These are phyloP conservation scores for Boletus patriciae DNA, from an alignment of 768 basidiomycete genomes.

Conservation along the genomic window DNA sequence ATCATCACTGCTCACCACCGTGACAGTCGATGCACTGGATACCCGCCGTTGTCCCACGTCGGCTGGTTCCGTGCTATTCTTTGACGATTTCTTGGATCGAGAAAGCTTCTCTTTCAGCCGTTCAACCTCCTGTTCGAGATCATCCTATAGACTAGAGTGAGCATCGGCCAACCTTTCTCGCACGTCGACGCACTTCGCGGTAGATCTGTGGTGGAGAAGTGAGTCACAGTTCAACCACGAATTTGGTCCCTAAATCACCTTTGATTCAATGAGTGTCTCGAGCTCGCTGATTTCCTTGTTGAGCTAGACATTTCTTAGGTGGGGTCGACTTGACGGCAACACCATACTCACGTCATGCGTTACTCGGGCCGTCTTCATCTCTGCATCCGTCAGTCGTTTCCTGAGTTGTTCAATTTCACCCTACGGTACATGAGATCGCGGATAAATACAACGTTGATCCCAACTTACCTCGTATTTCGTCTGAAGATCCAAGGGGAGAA, in stretches of 20 bases:
- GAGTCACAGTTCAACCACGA: not conserved
- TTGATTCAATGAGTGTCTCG: constrained; percentile 90
- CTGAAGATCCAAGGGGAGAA: constrained; percentile 37
- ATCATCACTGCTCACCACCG: constrained; percentile 22
- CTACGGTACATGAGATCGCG: constrained; percentile 34
- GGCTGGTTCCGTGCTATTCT: constrained; percentile 41
- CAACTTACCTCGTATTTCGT: constrained; percentile 52
- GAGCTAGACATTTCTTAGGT: constrained; percentile 47
- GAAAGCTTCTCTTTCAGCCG: constrained; percentile 69
- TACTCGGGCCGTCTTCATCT: constrained; percentile 72
- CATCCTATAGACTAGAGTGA: constrained; percentile 53
- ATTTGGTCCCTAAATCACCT: constrained; percentile 47
- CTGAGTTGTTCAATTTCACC: constrained; percentile 67
- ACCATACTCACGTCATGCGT: constrained; percentile 60
- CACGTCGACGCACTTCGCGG: constrained; percentile 55
- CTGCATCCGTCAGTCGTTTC: constrained; percentile 65
- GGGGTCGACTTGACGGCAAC: not conserved
- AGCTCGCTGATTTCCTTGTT: constrained; percentile 92
- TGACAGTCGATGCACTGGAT: constrained; percentile 21
- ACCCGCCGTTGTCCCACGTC: constrained; percentile 30
- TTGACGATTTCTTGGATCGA: constrained; percentile 56
- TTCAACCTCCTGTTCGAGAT: constrained; percentile 83
- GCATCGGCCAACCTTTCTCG: not conserved
- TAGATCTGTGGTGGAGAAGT: constrained; percentile 59
- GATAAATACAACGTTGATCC: not conserved